Evolutionary conservation across 768 basidiomycete species (phyloP).

Genomic region (Termitomyces sp.): DNA sequence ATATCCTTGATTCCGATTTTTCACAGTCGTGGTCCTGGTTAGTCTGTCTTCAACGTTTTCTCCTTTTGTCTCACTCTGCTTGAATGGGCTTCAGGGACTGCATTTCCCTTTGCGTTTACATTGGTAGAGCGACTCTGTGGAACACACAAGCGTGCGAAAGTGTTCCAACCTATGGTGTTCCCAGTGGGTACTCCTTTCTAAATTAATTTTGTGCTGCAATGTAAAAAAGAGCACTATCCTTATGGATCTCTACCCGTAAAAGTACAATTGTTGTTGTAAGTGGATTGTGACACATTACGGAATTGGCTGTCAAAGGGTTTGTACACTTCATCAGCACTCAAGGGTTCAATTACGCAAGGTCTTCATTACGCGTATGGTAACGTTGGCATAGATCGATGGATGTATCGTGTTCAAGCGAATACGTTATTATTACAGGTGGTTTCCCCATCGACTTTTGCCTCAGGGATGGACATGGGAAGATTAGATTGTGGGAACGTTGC

Average conservation of each 20-base stretch:
- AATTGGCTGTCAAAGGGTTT: background rate
- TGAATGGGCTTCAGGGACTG: conserved; percentile 43
- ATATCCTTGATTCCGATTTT: background rate
- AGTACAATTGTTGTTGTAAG: background rate
- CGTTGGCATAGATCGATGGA: background rate
- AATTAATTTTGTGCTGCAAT: background rate
- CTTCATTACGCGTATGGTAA: background rate
- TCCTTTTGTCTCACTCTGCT: background rate
- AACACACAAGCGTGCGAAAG: conserved; percentile 51
- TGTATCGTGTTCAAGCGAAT: background rate
- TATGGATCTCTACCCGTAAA: background rate
- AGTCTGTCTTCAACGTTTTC: conserved; percentile 19
- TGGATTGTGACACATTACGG: background rate
- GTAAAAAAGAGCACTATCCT: no score
- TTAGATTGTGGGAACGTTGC: background rate
- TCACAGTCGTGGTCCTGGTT: conserved; percentile 67
- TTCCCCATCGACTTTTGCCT: background rate
- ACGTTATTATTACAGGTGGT: background rate
- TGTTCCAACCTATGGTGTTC: conserved; percentile 68
- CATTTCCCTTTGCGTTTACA: conserved; percentile 75
- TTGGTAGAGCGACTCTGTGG: conserved; percentile 71
- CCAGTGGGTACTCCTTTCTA: conserved; percentile 44
- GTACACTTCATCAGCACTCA: background rate
- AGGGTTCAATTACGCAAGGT: background rate
- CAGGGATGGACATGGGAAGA: background rate